Evolutionary conservation across 352 stramenopile genomes (phyloP).

Genomic region (Thalassiosira livingstoniorum): DNA sequence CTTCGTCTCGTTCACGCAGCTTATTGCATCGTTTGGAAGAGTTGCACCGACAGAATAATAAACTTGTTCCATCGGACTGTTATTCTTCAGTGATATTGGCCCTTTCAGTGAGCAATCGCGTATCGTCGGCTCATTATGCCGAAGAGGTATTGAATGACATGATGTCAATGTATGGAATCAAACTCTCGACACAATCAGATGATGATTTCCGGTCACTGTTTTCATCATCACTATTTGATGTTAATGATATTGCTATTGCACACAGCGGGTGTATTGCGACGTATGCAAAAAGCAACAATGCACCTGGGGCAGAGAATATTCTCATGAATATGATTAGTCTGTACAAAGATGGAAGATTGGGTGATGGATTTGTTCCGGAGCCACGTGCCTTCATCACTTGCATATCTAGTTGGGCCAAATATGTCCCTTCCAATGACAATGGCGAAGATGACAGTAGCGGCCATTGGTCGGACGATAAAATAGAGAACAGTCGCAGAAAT

Average conservation of each 20-base stretch:
- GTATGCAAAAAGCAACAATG: slow-evolving; percentile 57
- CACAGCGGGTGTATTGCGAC: slow-evolving; percentile 59
- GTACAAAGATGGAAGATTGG: slow-evolving; percentile 45
- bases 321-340: slow-evolving; percentile 69
- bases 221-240: slow-evolving; percentile 30
- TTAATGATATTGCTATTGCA: slow-evolving; percentile 49
- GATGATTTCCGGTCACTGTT: background rate
- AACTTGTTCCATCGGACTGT: slow-evolving; percentile 40
- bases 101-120: slow-evolving; percentile 48
- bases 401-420: slow-evolving; percentile 53
- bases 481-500: slow-evolving; percentile 12
- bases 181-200: background rate
- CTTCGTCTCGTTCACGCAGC: slow-evolving; percentile 44
- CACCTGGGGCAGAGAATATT: slow-evolving; percentile 53
- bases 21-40: slow-evolving; percentile 42
- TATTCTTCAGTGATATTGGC: slow-evolving; percentile 59
- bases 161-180: slow-evolving; percentile 35
- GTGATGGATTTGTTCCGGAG: slow-evolving; percentile 57
- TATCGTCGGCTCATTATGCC: slow-evolving; percentile 30
- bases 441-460: background rate
- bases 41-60: background rate
- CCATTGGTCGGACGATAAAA: no score
- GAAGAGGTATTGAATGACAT: slow-evolving; percentile 57
- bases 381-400: slow-evolving; percentile 50
- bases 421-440: slow-evolving; percentile 11